Percentiles rank a stretch among this genome's conserved stretches.
Conservation (phyloP, 2,329 filamentous ascomycete genomes). For the Aspergillus hortae region DNA sequence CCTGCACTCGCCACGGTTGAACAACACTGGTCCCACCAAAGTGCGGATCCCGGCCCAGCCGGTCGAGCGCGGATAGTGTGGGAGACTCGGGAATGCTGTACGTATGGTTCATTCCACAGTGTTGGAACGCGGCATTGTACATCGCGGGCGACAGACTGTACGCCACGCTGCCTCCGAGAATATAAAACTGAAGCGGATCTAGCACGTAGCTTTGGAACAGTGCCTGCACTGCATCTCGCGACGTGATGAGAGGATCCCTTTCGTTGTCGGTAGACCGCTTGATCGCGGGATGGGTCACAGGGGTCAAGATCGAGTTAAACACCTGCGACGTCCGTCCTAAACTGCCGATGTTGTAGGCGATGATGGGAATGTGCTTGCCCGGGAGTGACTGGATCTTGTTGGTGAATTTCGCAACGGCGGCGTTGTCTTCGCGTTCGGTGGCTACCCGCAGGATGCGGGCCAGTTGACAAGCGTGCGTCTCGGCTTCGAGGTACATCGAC, state of each 20-base stretch:
- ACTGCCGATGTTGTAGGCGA: slow-evolving; percentile 39
- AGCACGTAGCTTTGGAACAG: slow-evolving; percentile 41
- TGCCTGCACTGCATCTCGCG: slow-evolving; percentile 35
- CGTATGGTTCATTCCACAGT: slow-evolving; percentile 38
- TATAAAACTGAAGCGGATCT: slow-evolving; percentile 41
- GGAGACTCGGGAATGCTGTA: slow-evolving; percentile 38
- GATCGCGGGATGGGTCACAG: slow-evolving; percentile 40
- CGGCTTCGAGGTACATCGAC: slow-evolving; percentile 32
- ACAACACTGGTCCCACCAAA: slow-evolving; percentile 43
- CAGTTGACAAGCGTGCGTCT: slow-evolving; percentile 36
- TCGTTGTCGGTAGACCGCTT: slow-evolving; percentile 18
- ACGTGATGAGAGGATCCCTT: slow-evolving; percentile 34
- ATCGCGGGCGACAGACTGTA: slow-evolving; percentile 43
- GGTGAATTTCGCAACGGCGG: slow-evolving; percentile 33
- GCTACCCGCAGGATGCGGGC: slow-evolving; percentile 37
- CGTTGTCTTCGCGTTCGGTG: slow-evolving; percentile 36
- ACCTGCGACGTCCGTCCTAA: slow-evolving; percentile 44
- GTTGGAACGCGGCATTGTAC: slow-evolving; percentile 41
- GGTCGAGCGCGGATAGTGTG: slow-evolving; percentile 35
- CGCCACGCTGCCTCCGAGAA: slow-evolving; percentile 39
- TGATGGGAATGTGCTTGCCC: slow-evolving; percentile 31
- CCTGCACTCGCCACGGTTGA: slow-evolving; percentile 42
- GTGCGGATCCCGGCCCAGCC: slow-evolving; percentile 34
- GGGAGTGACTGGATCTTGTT: slow-evolving; percentile 32
- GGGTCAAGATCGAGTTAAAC: slow-evolving; percentile 40